phyloP scores from a whole-genome alignment of 2,329 filamentous ascomycete species.

The Talaromyces sp. region DNA sequence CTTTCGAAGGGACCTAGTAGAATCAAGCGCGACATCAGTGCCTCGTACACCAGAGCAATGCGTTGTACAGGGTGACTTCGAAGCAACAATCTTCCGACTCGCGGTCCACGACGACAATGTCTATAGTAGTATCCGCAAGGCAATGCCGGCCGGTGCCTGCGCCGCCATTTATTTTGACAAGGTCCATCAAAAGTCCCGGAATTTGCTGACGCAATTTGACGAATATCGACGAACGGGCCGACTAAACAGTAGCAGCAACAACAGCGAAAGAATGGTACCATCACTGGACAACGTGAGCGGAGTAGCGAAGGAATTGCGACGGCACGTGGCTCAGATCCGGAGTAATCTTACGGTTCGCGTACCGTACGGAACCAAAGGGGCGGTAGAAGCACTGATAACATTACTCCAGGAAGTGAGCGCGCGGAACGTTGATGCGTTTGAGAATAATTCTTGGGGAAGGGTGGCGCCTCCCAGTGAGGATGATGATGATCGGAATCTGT shows the following conservation, averaged over 20 bases:
- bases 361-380: conserved; percentile 37
- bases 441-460: conserved; percentile 35
- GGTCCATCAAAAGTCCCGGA: conserved; percentile 33
- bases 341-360: conserved; percentile 32
- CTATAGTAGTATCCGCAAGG: conserved; percentile 40
- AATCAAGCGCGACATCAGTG: conserved; percentile 28
- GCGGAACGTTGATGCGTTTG: conserved; percentile 40
- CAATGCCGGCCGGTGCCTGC: conserved; percentile 41
- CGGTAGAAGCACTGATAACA: conserved; percentile 36
- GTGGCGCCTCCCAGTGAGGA: conserved; percentile 34
- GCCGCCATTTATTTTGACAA: conserved; percentile 46
- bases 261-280: conserved; percentile 18
- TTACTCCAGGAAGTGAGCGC: conserved; percentile 37
- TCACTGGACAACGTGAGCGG: conserved; percentile 25
- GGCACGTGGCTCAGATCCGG: conserved; percentile 30
- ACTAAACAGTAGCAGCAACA: conserved; percentile 20
- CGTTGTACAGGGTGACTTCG: conserved; percentile 44
- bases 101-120: conserved; percentile 44
- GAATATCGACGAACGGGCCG: conserved; percentile 37
- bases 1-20: conserved; percentile 39
- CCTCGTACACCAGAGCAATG: conserved; percentile 39
- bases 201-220: conserved; percentile 38
- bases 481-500: conserved; percentile 42
- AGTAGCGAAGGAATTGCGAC: conserved; percentile 32
- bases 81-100: conserved; percentile 45